Conservation (phyloP, 352 stramenopile genomes). For the Plasmopara viticola region DNA sequence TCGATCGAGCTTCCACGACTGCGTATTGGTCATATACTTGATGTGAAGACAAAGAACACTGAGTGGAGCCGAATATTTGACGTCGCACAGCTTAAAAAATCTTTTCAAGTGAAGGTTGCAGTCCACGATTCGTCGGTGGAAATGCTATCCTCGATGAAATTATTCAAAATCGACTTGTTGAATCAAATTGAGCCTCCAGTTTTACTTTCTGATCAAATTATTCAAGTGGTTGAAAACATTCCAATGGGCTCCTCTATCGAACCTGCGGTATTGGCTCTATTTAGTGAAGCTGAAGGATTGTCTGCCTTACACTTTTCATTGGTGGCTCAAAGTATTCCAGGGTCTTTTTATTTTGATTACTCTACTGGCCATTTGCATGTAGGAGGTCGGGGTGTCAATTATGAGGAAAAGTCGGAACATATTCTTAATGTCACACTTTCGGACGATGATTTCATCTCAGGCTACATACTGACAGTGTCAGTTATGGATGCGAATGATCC, state of each 20-base stretch:
- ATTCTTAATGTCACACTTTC: conserved; percentile 9
- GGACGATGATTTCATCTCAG: conserved; percentile 6
- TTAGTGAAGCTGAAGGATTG: conserved; percentile 20
- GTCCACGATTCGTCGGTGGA: conserved; percentile 35
- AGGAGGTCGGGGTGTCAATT: conserved; percentile 27
- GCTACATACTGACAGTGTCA: conserved; percentile 9
- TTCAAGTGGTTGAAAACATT: conserved; percentile 18
- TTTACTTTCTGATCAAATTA: conserved; percentile 1
- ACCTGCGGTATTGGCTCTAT: conserved; percentile 6
- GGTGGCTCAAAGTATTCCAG: conserved; percentile 26
- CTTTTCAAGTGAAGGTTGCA: conserved; percentile 25
- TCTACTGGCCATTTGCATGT: conserved; percentile 27
- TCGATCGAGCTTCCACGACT: conserved; percentile 15
- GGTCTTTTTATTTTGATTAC: conserved; percentile 45
- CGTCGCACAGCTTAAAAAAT: conserved; percentile 30
- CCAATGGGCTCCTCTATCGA: conserved; percentile 6
- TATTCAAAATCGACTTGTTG: conserved; percentile 12
- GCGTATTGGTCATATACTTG: conserved; percentile 9
- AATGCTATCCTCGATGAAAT: conserved; percentile 12
- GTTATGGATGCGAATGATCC: conserved; percentile 18
- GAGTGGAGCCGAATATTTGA: conserved; percentile 32
- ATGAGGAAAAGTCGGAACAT: conserved; percentile 19
- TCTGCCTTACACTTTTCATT: conserved; percentile 21
- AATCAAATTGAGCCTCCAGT: conserved; percentile 19
- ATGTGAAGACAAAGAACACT: conserved; percentile 23